Evolutionary conservation across 352 stramenopile genomes (phyloP), one percentile per base, ranked within the genome.

Genomic region (Globisporangium carolinianum): DNA sequence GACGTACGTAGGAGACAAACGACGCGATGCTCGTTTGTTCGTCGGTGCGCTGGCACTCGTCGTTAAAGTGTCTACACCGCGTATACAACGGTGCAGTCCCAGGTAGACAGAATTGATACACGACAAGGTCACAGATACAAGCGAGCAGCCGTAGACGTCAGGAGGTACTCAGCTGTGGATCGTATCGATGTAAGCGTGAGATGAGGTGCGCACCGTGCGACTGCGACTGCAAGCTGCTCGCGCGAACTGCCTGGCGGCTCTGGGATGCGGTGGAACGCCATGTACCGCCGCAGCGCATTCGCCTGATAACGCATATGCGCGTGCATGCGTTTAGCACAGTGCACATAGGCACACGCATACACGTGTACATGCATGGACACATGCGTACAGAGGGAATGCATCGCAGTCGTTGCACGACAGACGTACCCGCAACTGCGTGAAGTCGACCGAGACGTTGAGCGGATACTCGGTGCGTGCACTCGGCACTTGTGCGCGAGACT

Each of bases 1-100:
- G 10, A 62, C 78, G 39, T 71, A 92, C 83, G 39, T 86, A 92
- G 47, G 69, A 67, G 36, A 90, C 61, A 32, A 91, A 91, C 18
- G 75, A 82, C 39, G 72, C 56, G 46, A 92, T 90, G 47, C 72
- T 87, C 14, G 63, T 65, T 37, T 69, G 63, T 66, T 92, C 83
- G 46, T 92, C 76, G 4, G 75, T 61, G 32, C 67, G 71, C 48
- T 85, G 73, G 63, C 79, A 85, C 47, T 76, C 75, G n/a, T 87
- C 64, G 15, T 72, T 75, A 57, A 90, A 89, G 62, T 89, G 82
- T 37, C 81, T 89, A 53, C 18, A 24, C 24, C 24, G 35, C 24
- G n/a, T 5, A 35, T 54, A 46, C 14, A 60, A 69, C 61, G 3
- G 15, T 24, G 24, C 24, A 24, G 24, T 24, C 24, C 24, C 53